A percentile compares a stretch with the other conserved stretches of the same genome.
Evolutionary conservation across 2,329 filamentous ascomycete species (phyloP).

Genomic region (Sarocladium oryzae): DNA sequence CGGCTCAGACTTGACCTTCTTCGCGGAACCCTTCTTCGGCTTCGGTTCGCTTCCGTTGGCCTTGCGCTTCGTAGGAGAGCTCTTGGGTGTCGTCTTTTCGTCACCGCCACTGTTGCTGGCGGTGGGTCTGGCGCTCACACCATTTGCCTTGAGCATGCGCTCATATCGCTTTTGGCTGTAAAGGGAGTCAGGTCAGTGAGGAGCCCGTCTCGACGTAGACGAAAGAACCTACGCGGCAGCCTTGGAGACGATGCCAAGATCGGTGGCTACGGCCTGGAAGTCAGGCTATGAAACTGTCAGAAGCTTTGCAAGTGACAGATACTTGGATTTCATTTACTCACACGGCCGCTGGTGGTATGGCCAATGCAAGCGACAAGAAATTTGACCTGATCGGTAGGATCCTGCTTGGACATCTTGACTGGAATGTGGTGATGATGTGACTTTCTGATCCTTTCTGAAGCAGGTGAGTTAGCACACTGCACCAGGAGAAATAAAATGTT

Average conservation of each 20-base stretch:
- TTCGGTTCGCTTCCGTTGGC: conserved; percentile 16
- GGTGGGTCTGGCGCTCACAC: conserved; percentile 29
- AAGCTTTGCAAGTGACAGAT: neutral
- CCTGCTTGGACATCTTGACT: conserved; percentile 4
- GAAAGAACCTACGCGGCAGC: conserved; percentile 59
- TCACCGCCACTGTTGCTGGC: conserved; percentile 11
- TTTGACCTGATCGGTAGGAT: conserved; percentile 51
- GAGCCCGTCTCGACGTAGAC: too few species aligned
- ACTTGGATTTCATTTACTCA: conserved; percentile 39
- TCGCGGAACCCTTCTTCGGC: conserved; percentile 16
- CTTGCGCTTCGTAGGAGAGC: conserved; percentile 24
- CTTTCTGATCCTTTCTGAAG: too few species aligned
- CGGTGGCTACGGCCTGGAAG: conserved; percentile 56
- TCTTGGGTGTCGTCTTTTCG: conserved; percentile 8
- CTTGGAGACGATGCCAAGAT: conserved; percentile 57
- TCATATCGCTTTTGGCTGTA: conserved; percentile 61
- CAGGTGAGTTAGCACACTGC: too few species aligned
- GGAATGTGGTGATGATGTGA: too few species aligned
- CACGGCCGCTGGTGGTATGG: conserved; percentile 51
- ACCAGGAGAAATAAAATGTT: too few species aligned
- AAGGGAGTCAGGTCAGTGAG: neutral
- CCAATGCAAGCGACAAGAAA: conserved; percentile 63
- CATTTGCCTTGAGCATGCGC: conserved; percentile 55
- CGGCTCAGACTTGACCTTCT: conserved; percentile 16
- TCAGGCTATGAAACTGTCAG: conserved; percentile 44